A percentile compares a stretch with the other conserved stretches of the same genome.
These are phyloP conservation scores for Neurospora sp. DNA, from an alignment of 495 filamentous ascomycete genomes.

Conservation along the genomic window DNA sequence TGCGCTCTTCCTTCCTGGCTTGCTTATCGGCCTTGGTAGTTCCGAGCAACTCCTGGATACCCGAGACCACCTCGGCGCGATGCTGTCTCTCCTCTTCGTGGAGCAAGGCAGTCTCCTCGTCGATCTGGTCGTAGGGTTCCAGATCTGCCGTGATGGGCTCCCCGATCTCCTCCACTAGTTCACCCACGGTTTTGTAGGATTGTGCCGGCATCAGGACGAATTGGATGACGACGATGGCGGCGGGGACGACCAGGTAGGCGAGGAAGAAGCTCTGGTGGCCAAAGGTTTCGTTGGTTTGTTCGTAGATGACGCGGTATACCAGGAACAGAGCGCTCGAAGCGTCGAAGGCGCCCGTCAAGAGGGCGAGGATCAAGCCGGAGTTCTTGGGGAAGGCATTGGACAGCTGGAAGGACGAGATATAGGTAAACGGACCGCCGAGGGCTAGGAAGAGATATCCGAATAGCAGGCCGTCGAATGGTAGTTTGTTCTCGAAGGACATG, in stretches of 20 bases:
- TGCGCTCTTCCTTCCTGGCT: conserved; percentile 43
- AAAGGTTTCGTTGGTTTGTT: conserved; percentile 49
- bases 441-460: conserved; percentile 74
- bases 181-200: conserved; percentile 84
- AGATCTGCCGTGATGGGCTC: conserved; percentile 18
- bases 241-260: conserved; percentile 62
- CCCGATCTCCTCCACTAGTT: conserved; percentile 66
- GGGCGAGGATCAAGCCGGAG: conserved; percentile 74
- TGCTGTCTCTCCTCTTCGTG: conserved; percentile 53
- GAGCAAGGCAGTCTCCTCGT: conserved; percentile 49
- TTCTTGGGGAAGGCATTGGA: conserved; percentile 82
- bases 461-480: conserved; percentile 63
- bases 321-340: conserved; percentile 82
- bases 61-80: conserved; percentile 56
- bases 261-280: conserved; percentile 65
- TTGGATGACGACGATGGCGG: conserved; percentile 58
- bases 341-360: conserved; percentile 85
- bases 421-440: conserved; percentile 80
- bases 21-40: conserved; percentile 47
- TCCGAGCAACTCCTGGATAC: conserved; percentile 66
- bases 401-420: conserved; percentile 87
- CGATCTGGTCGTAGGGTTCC: conserved; percentile 45
- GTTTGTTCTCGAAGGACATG: conserved; percentile 57
- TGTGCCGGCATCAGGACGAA: conserved; percentile 63
- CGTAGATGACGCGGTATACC: conserved; percentile 68